A percentile compares a stretch with the other conserved stretches of the same genome.
These are phyloP conservation scores for Flueggea neowawraea DNA, from an alignment of 441 rosid species.

Conservation along the genomic window DNA sequence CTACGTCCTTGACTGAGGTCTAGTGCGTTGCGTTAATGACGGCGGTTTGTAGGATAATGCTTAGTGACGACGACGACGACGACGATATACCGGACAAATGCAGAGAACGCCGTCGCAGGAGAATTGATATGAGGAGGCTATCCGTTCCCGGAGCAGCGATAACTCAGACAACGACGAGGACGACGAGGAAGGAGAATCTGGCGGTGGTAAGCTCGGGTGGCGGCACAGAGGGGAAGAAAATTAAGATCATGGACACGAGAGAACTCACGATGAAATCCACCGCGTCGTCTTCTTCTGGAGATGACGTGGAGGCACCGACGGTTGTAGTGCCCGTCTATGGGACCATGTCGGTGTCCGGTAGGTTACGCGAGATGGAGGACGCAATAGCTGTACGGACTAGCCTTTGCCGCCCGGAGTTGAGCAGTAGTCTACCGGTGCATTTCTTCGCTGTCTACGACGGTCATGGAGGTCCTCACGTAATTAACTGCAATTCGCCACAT, in stretches of 20 bases:
- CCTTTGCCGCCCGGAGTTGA: constrained; percentile 51
- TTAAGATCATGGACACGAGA: too few species aligned
- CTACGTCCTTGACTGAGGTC: neutral
- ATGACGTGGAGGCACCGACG: constrained; percentile 7
- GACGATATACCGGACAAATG: constrained; percentile 55
- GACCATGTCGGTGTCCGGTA: constrained; percentile 56
- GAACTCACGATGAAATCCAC: neutral
- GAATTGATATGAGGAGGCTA: constrained; percentile 60
- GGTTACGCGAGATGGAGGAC: constrained; percentile 81
- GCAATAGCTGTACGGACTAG: constrained; percentile 36
- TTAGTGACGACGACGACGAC: constrained; percentile 25
- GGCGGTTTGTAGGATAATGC: constrained; percentile 32
- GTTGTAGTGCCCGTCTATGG: constrained; percentile 41
- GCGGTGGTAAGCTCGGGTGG: constrained; percentile 15
- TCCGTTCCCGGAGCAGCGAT: constrained; percentile 8
- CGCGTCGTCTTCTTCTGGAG: constrained; percentile 5
- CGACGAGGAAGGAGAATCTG: constrained; percentile 5
- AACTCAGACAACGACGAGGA: constrained; percentile 7
- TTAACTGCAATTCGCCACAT: neutral
- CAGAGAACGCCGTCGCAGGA: constrained; percentile 62
- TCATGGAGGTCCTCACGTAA: constrained; percentile 53
- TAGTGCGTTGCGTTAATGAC: constrained; percentile 25
- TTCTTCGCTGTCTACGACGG: constrained; percentile 65
- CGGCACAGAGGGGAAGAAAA: too few species aligned
- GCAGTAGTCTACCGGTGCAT: constrained; percentile 40